These are phyloP conservation scores for Hypoxylon fuscum DNA, from an alignment of 495 filamentous ascomycete species.

Conservation along the genomic window DNA sequence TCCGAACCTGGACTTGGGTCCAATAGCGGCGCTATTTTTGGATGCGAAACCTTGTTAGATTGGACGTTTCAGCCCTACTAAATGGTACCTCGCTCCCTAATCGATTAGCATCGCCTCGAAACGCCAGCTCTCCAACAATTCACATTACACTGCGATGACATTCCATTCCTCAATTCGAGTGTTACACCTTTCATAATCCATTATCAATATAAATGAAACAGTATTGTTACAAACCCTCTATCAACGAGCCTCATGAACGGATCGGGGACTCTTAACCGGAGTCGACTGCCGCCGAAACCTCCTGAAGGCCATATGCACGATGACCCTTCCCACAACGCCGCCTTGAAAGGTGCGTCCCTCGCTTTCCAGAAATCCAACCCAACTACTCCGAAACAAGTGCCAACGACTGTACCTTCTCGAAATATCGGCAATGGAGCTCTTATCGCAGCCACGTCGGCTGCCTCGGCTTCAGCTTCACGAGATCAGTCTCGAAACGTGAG, in stretches of 20 bases:
- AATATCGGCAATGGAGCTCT: conserved; percentile 54
- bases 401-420: conserved; percentile 11
- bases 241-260: conserved; percentile 44
- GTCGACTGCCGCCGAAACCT: conserved; percentile 32
- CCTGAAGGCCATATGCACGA: conserved; percentile 31
- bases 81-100: conserved; percentile 5
- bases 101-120: conserved; percentile 16
- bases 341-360: conserved; percentile 57
- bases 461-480: conserved; percentile 42
- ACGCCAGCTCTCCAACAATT: conserved; percentile 3
- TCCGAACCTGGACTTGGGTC: neutral
- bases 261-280: conserved; percentile 36
- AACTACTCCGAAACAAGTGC: conserved; percentile 24
- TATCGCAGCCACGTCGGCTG: conserved; percentile 56
- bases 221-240: conserved; percentile 8
- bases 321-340: conserved; percentile 45
- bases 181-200: neutral
- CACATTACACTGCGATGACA: no score
- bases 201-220: conserved; percentile 27
- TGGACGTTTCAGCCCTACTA: conserved; percentile 33
- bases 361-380: conserved; percentile 57
- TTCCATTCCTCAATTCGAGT: neutral
- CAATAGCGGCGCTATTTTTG: conserved; percentile 17
- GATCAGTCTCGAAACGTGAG: conserved; percentile 34
- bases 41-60: conserved; percentile 26